Evolutionary conservation across 768 basidiomycete genomes (phyloP).

Genomic region (Russula sp.): DNA sequence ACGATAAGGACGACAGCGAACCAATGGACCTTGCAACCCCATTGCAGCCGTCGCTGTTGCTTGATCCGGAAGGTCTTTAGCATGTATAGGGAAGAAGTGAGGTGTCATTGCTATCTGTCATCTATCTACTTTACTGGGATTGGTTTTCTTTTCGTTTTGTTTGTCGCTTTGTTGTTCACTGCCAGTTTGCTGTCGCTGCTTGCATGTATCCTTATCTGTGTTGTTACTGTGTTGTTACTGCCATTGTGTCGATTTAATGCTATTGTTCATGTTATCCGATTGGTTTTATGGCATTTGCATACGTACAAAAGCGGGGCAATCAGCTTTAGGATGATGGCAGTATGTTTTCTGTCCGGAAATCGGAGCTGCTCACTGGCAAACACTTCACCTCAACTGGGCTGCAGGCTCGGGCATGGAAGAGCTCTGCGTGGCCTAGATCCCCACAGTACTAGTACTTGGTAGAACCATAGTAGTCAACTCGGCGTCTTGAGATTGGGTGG

Average conservation of each 20-base stretch:
- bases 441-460: too few species aligned
- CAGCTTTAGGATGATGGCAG: not conserved
- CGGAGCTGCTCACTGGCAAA: too few species aligned
- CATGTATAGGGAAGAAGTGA: conserved; percentile 1
- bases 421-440: too few species aligned
- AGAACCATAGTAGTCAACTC: not conserved
- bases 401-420: too few species aligned
- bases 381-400: too few species aligned
- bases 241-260: not conserved
- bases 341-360: not conserved
- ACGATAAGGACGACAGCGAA: conserved; percentile 18
- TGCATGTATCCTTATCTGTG: conserved; percentile 19
- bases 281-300: not conserved
- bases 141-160: not conserved
- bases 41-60: conserved; percentile 25
- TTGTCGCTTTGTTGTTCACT: conserved; percentile 9
- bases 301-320: not conserved
- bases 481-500: too few species aligned
- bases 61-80: conserved; percentile 15
- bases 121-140: not conserved
- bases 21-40: conserved; percentile 32
- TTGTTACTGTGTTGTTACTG: conserved; percentile 5
- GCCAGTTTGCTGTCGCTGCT: not conserved
- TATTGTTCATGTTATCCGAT: not conserved
- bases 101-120: not conserved